Conservation (phyloP, 1,284 basidiomycete genomes). For the Rhodotorula sp. region DNA sequence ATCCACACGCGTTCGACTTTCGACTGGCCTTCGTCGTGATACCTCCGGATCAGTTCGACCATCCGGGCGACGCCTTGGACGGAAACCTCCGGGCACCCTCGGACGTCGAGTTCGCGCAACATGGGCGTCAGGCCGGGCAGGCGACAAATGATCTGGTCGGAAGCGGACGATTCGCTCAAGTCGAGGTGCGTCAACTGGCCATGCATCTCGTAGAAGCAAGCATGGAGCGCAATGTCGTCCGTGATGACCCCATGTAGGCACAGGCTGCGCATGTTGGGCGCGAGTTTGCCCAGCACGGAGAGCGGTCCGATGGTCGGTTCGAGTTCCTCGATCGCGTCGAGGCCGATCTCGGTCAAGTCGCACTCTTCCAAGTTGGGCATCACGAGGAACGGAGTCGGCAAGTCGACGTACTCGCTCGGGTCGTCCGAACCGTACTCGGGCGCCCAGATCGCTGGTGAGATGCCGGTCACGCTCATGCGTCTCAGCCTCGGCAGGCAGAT, state of each 20-base stretch:
- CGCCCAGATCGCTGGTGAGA: constrained; percentile 20
- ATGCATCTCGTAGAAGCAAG: constrained; percentile 23
- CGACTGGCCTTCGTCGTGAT: constrained; percentile 14
- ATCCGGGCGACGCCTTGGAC: constrained; percentile 34
- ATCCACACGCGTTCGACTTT: constrained; percentile 19
- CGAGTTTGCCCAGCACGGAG: constrained; percentile 18
- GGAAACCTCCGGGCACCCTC: constrained; percentile 3
- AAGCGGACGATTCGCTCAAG: constrained; percentile 16
- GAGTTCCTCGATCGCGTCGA: constrained; percentile 12
- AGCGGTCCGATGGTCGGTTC: constrained; percentile 5
- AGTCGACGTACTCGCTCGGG: background rate
- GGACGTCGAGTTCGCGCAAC: constrained; percentile 27
- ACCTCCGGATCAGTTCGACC: constrained; percentile 25
- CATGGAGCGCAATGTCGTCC: constrained; percentile 10
- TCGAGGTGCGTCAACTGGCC: constrained; percentile 15
- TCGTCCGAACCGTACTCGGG: constrained; percentile 8
- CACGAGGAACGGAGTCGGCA: constrained; percentile 26
- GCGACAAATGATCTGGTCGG: constrained; percentile 27
- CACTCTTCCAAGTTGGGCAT: constrained; percentile 26
- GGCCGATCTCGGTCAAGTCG: constrained; percentile 1
- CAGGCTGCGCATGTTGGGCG: constrained; percentile 13
- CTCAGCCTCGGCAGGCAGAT: constrained; percentile 21
- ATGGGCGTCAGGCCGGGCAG: constrained; percentile 22
- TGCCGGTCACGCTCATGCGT: background rate
- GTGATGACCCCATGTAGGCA: background rate